Conservation (phyloP, 2,329 filamentous ascomycete species). For the Lachnellula subtilissima region DNA sequence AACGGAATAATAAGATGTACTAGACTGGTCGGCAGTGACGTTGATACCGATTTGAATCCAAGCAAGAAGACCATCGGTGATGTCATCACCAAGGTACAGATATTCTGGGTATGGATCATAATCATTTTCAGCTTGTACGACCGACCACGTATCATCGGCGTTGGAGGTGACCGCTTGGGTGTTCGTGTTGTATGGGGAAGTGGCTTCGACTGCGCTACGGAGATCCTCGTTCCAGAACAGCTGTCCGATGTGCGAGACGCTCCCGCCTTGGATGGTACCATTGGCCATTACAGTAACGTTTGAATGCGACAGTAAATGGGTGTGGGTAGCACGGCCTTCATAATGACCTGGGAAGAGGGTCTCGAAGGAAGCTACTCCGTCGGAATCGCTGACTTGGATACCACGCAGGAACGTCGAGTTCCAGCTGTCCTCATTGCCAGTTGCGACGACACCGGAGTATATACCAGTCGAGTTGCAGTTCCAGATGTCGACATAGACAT, state of each 20-base stretch:
- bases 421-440: conserved; percentile 24
- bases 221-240: conserved; percentile 55
- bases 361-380: conserved; percentile 38
- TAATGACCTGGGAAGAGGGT: conserved; percentile 44
- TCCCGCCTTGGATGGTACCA: conserved; percentile 43
- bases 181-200: conserved; percentile 40
- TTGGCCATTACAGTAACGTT: conserved; percentile 27
- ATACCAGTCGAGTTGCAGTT: conserved; percentile 37
- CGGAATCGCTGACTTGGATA: conserved; percentile 36
- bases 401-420: conserved; percentile 36
- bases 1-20: conserved; percentile 13
- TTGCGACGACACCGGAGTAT: conserved; percentile 32
- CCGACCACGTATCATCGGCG: conserved; percentile 38
- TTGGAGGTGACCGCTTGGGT: conserved; percentile 42
- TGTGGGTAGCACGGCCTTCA: conserved; percentile 31
- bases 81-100: conserved; percentile 44
- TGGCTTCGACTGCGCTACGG: conserved; percentile 41
- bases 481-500: conserved; percentile 38
- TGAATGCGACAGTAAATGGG: conserved; percentile 39
- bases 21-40: conserved; percentile 25
- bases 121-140: conserved; percentile 42
- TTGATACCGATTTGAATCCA: conserved; percentile 47
- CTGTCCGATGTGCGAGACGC: conserved; percentile 52
- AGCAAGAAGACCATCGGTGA: conserved; percentile 43
- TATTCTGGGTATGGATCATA: conserved; percentile 51